Base-by-base conservation (phyloP, 805 yeast genomes). In the Suhomyces xylopsoci region DNA sequence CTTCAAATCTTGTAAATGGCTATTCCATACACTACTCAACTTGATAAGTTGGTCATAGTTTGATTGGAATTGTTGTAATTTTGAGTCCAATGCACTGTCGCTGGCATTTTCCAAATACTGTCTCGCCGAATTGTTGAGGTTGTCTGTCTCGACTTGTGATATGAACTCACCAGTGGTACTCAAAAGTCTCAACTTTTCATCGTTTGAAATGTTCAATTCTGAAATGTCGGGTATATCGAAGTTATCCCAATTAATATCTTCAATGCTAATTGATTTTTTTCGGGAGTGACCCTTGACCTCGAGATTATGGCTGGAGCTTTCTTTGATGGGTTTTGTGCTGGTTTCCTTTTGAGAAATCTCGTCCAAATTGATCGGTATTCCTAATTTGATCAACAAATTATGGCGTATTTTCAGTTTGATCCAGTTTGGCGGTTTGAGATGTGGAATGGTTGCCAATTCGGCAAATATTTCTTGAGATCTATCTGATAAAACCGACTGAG, bases 301-400 rank as follows among this genome's bases (percentile, higher is more conserved):
- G 12, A 36, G 28, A n/a, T 32, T n/a, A 10, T n/a, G 19, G n/a
- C 12, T 24, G 17, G 40, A 12, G 28, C 26, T 40, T 22, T 38
- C 30, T 8, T 36, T 30, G n/a, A 12, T 28, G 17, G 30, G 7
- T 12, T n/a, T 14, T 14, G 22, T 22, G 44, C 9, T 49, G 44
- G 9, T 47, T n/a, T 28, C 26, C 9, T 7, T 19, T 34, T 54
- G 51, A 3, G 55, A 57, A 19, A 74, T 46, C 54, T 85, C 88
- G 64, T 85, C 90, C 14, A 85, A 70, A 59, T 86, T 85, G 41
- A 88, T 80, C 0, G 96, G 96, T 2, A 90, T 79, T 1, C 92
- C 91, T 44, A 90, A 70, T 26, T 83, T 79, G 17, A 85, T 72
- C 30, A 87, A 72, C 30, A 90, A 67, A 58, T 81, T 82, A 58